phyloP scores from a whole-genome alignment of 208 protist genomes.

The Acanthamoeba castellanii region DNA sequence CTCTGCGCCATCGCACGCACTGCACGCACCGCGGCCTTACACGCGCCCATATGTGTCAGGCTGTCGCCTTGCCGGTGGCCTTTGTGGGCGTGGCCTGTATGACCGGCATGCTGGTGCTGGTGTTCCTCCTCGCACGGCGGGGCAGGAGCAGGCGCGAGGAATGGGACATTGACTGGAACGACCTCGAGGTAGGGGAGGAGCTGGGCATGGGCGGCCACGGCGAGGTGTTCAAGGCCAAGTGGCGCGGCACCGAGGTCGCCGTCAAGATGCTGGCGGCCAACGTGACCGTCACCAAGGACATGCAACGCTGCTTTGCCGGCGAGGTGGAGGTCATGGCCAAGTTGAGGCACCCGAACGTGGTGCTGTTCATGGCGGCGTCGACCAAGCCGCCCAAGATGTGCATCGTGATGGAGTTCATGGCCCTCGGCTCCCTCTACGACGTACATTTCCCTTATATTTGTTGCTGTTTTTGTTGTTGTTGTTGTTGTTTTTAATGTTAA shows the following conservation, averaged over 20 bases:
- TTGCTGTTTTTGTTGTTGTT: too few species aligned
- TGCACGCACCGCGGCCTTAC: too few species aligned
- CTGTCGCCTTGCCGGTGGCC: neutral
- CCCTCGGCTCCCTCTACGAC: slow-evolving; percentile 24
- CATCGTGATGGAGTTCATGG: slow-evolving; percentile 40
- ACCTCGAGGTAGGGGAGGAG: slow-evolving; percentile 28
- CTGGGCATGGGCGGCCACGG: slow-evolving; percentile 66
- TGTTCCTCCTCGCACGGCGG: neutral
- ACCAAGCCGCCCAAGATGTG: slow-evolving; percentile 57
- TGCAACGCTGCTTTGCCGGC: slow-evolving; percentile 16
- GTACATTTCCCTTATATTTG: neutral
- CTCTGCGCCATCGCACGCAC: too few species aligned
- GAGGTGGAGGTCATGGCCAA: slow-evolving; percentile 19
- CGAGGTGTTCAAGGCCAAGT: slow-evolving; percentile 72
- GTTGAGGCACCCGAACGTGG: slow-evolving; percentile 11
- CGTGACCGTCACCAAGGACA: slow-evolving; percentile 12
- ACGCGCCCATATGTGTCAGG: neutral
- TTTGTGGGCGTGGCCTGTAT: too few species aligned
- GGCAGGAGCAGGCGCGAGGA: neutral
- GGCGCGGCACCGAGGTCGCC: slow-evolving; percentile 67
- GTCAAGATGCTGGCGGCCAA: slow-evolving; percentile 42
- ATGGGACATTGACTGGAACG: slow-evolving; percentile 50
- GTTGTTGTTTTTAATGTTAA: too few species aligned
- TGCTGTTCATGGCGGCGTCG: slow-evolving; percentile 45
- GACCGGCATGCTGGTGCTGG: neutral